Evolutionary conservation across 805 yeast genomes (phyloP).

Genomic region (Metschnikowia borealis): DNA sequence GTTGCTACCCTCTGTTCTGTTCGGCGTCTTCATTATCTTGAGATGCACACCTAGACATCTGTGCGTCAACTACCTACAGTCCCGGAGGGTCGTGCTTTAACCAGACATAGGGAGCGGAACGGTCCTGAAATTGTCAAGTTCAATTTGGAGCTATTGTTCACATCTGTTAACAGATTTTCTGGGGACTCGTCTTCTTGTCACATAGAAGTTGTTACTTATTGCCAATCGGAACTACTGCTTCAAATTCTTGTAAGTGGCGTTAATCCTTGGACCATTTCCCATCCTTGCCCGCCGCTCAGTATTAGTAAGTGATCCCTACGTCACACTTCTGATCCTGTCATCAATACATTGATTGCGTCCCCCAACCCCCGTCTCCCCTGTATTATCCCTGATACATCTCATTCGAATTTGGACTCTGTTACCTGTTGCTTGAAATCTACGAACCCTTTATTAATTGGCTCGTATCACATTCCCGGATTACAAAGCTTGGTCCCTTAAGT

Average conservation of each 20-base stretch:
- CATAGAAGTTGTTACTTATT: neutral
- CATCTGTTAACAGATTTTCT: neutral
- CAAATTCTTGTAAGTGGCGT: neutral
- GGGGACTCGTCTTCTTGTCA: neutral
- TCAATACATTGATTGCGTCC: neutral
- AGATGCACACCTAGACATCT: slow-evolving; percentile 2
- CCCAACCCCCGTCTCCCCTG: neutral
- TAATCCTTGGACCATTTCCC: neutral
- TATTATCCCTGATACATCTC: neutral
- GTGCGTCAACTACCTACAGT: slow-evolving; percentile 2
- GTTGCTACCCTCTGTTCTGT: neutral
- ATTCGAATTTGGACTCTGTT: neutral
- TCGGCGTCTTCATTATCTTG: neutral
- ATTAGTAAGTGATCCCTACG: slow-evolving; percentile 3
- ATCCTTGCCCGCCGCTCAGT: slow-evolving; percentile 3
- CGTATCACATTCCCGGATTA: neutral
- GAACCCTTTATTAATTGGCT: neutral
- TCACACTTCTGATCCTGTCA: neutral
- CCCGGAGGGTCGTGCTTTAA: slow-evolving; percentile 3
- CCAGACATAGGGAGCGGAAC: slow-evolving; percentile 4
- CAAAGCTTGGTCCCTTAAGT: neutral
- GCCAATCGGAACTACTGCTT: neutral
- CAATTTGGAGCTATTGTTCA: neutral
- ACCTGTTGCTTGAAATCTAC: neutral
- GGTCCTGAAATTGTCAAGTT: slow-evolving; percentile 4